These are phyloP conservation scores for Beauveria varroae DNA, from an alignment of 2,329 filamentous ascomycete genomes.

Conservation along the genomic window DNA sequence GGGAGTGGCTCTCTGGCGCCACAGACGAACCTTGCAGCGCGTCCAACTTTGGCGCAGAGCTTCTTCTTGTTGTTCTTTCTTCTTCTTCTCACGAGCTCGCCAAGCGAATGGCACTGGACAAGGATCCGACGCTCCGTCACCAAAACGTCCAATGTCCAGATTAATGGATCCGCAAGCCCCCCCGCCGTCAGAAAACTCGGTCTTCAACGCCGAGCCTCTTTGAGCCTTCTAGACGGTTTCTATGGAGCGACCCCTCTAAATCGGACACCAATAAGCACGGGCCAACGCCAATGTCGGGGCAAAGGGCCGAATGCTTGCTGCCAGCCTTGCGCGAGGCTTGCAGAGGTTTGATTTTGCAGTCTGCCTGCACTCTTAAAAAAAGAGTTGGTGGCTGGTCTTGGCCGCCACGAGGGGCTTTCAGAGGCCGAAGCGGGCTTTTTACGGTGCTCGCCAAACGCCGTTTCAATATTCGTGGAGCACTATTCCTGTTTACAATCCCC, in stretches of 20 bases:
- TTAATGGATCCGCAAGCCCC: not conserved
- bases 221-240: conserved; percentile 1
- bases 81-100: too few relatives aligned
- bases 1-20: not conserved
- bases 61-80: too few relatives aligned
- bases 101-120: too few relatives aligned
- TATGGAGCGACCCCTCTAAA: not conserved
- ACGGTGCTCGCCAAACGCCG: too few relatives aligned
- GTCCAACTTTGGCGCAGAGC: not conserved
- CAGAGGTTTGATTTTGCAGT: not conserved
- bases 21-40: not conserved
- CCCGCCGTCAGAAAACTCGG: not conserved
- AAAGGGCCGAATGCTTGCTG: conserved; percentile 5
- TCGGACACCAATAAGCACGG: not conserved
- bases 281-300: not conserved
- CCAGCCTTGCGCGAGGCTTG: not conserved
- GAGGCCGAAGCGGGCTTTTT: too few relatives aligned
- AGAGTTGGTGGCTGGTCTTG: too few relatives aligned
- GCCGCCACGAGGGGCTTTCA: too few relatives aligned
- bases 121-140: not conserved
- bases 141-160: not conserved
- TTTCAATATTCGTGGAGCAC: too few relatives aligned
- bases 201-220: not conserved
- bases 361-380: not conserved
- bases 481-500: too few relatives aligned